Percentiles rank a stretch among this genome's conserved stretches.
Conservation (phyloP, 75 land plant species). For the Cryptomeria japonica region DNA sequence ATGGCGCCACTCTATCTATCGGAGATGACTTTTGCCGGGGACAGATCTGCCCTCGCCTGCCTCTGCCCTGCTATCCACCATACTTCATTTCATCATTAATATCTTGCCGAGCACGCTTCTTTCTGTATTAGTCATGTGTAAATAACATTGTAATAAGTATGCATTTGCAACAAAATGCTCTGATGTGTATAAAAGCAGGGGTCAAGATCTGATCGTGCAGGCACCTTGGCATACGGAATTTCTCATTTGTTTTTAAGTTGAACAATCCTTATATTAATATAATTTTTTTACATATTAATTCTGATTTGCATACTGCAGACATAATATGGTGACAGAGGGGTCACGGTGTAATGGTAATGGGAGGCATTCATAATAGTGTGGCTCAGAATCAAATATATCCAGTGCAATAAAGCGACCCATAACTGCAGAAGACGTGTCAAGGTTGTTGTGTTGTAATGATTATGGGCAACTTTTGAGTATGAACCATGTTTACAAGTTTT, state of each 20-base stretch:
- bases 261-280: not conserved
- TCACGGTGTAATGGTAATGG: not conserved
- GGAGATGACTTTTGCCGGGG: no score
- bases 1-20: no score
- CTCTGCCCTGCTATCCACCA: no score
- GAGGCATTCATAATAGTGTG: not conserved
- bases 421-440: not conserved
- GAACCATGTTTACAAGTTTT: not conserved
- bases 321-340: not conserved
- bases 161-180: no score
- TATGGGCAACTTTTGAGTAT: not conserved
- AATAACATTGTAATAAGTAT: no score
- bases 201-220: not conserved
- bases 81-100: no score
- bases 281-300: not conserved
- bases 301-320: not conserved
- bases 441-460: not conserved
- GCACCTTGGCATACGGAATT: not conserved
- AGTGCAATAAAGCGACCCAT: not conserved
- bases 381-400: not conserved
- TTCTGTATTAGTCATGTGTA: no score
- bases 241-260: not conserved
- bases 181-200: no score
- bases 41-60: no score
- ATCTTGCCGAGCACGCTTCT: no score